Base-by-base conservation (phyloP, 352 stramenopile species). In the Pythium myriotylum region DNA sequence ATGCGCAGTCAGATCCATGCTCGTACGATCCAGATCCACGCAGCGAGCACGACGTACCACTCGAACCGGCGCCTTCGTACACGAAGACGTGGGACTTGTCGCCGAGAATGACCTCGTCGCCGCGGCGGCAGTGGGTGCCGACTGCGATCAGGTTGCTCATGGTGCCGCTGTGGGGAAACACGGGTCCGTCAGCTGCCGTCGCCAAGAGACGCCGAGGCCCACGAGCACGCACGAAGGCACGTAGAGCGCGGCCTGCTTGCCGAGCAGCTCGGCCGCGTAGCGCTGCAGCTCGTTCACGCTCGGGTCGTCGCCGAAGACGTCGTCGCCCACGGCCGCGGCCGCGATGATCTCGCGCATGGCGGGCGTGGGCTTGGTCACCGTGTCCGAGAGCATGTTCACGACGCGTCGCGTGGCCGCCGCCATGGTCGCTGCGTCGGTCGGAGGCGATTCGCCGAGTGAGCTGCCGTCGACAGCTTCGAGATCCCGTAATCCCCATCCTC, bases 131-230 rank as follows among this genome's bases (percentile, higher is more conserved):
- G 76, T 99, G 97, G 37, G 79, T 74, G 40, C 97, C 84, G 5
- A 99, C 80, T 14, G 95, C 94, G 39, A 98, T 97, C 24, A 99
- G 74, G 79, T 99, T 99, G 33, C 79, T 88, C 97, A 99, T 99
- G 20, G 97, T 99, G 13, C 97, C 97, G 14, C 86, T 95, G 45
- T 35, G 29, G 29, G 29, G 29, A 35, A 35, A 35, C 29, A 35
- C 29, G 29, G 29, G 10, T 10, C 10, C 29, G 29, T 35, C 29
- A 35, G 29, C 29, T 35, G 5, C 29, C 5, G 29, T 35, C 5
- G 29, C 29, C 29, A 10, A 35, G 29, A 35, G 29, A 35, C 5
- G 29, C 10, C 29, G 29, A 5, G 29, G 29, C 29, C 5, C 29
- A 10, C 29, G 29, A 35, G 29, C 29, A 64, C 81, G 54, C 74